Percentiles rank a stretch among this genome's conserved stretches.
Conservation (phyloP, 1,284 basidiomycete species). For the Neonothopanus nambi region DNA sequence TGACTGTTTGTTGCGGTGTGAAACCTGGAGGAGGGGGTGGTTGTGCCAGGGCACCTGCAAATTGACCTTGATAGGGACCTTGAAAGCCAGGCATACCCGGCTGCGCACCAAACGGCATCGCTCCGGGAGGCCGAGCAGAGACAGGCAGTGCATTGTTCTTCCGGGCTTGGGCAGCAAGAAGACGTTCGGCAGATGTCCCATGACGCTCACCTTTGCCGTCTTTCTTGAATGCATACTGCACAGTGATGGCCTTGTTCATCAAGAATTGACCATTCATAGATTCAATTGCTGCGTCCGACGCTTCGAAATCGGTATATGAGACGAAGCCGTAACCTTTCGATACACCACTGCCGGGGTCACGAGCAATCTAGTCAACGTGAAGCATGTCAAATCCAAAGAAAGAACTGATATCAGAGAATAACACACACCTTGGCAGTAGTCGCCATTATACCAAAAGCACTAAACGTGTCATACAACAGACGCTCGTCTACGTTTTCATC, state of each 20-base stretch:
- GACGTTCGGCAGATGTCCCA: conserved; percentile 91
- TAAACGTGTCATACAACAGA: conserved; percentile 92
- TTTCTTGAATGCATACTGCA: conserved; percentile 99
- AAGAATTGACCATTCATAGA: conserved; percentile 97
- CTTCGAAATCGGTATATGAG: conserved; percentile 95
- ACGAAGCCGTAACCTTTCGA: conserved; percentile 98
- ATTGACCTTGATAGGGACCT: conserved; percentile 83
- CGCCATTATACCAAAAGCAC: conserved; percentile 90
- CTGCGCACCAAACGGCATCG: conserved; percentile 64
- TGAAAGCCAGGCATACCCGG: conserved; percentile 66
- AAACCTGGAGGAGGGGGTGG: conserved; percentile 73
- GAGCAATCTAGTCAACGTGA: conserved; percentile 67
- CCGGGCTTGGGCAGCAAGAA: conserved; percentile 92
- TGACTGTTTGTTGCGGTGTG: conserved; percentile 64
- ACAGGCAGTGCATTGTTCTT: conserved; percentile 90
- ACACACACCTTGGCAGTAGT: conserved; percentile 88
- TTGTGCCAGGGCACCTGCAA: conserved; percentile 78
- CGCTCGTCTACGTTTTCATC: conserved; percentile 95
- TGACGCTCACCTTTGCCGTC: conserved; percentile 98
- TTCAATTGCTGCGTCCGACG: conserved; percentile 94
- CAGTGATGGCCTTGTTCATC: conserved; percentile 96
- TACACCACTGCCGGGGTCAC: conserved; percentile 80
- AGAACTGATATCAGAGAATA: background rate
- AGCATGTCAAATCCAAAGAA: conserved; percentile 12
- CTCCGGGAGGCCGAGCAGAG: conserved; percentile 67